phyloP scores from a whole-genome alignment of 225 moss, liverwort and hornwort genomes.

The Marchantia polymorpha region DNA sequence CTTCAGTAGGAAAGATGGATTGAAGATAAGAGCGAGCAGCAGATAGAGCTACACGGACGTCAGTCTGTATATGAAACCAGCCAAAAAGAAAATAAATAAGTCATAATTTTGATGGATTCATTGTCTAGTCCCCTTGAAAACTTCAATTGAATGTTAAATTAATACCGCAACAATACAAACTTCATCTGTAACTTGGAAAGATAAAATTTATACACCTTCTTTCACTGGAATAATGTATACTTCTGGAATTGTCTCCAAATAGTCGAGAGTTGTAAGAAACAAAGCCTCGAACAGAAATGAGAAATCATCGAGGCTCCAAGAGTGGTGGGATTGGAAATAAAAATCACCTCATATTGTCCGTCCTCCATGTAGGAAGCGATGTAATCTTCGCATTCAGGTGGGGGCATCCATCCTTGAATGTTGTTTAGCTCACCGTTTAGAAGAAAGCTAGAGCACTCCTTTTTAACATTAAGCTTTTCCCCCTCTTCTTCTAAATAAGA shows the following conservation, averaged over 20 bases:
- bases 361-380: slow-evolving; percentile 76
- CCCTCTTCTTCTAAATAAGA: slow-evolving; percentile 34
- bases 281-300: too few relatives aligned
- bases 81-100: slow-evolving; percentile 43
- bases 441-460: slow-evolving; percentile 41
- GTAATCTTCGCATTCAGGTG: slow-evolving; percentile 62
- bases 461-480: slow-evolving; percentile 17
- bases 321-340: not conserved
- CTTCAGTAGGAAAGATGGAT: slow-evolving; percentile 36
- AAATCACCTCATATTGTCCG: slow-evolving; percentile 64
- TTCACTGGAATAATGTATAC: too few relatives aligned
- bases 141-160: not conserved
- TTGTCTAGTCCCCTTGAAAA: not conserved
- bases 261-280: too few relatives aligned
- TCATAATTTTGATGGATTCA: slow-evolving; percentile 26
- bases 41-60: slow-evolving; percentile 40
- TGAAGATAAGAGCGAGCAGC: slow-evolving; percentile 42
- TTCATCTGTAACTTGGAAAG: too few relatives aligned
- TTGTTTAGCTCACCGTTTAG: slow-evolving; percentile 49
- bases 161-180: too few relatives aligned
- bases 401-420: slow-evolving; percentile 73
- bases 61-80: slow-evolving; percentile 35
- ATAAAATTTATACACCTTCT: too few relatives aligned
- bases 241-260: too few relatives aligned
- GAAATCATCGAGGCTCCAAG: not conserved